Evolutionary conservation across 2,329 filamentous ascomycete genomes (phyloP).

Genomic region (Daldinia sp.): DNA sequence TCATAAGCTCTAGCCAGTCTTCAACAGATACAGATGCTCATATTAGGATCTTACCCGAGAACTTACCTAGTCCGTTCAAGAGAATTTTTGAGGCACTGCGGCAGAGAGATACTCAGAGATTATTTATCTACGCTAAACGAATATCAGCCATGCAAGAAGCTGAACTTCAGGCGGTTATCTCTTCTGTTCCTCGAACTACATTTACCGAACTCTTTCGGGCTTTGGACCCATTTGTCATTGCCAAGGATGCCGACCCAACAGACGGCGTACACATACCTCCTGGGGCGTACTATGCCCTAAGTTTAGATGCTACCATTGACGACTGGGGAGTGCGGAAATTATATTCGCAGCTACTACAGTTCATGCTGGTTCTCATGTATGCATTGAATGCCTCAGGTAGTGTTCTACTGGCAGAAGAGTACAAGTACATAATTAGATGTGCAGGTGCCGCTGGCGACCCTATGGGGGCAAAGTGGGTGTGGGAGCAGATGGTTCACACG

Average conservation of each 20-base stretch:
- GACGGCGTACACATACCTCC: slow-evolving; percentile 51
- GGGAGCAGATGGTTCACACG: slow-evolving; percentile 44
- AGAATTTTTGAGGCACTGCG: slow-evolving; percentile 37
- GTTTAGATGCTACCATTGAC: slow-evolving; percentile 51
- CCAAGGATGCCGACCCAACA: slow-evolving; percentile 58
- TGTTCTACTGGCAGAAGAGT: slow-evolving; percentile 52
- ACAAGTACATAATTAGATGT: slow-evolving; percentile 55
- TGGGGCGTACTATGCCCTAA: slow-evolving; percentile 53
- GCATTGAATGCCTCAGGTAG: slow-evolving; percentile 45
- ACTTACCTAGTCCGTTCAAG: slow-evolving; percentile 22
- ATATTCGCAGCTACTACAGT: slow-evolving; percentile 50
- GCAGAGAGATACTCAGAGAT: slow-evolving; percentile 33
- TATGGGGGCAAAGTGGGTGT: slow-evolving; percentile 48
- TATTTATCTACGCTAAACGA: slow-evolving; percentile 33
- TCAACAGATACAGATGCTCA: neutral
- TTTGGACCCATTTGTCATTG: slow-evolving; percentile 65
- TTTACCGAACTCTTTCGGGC: slow-evolving; percentile 71
- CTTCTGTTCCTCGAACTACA: slow-evolving; percentile 58
- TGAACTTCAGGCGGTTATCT: slow-evolving; percentile 46
- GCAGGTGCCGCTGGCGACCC: slow-evolving; percentile 56
- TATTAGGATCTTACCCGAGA: neutral
- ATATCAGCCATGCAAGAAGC: slow-evolving; percentile 38
- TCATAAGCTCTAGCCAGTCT: neutral
- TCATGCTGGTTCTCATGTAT: slow-evolving; percentile 48
- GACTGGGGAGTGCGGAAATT: slow-evolving; percentile 55